phyloP scores from a whole-genome alignment of 371 early-diverging fungal genomes.

The Mucor sp. region DNA sequence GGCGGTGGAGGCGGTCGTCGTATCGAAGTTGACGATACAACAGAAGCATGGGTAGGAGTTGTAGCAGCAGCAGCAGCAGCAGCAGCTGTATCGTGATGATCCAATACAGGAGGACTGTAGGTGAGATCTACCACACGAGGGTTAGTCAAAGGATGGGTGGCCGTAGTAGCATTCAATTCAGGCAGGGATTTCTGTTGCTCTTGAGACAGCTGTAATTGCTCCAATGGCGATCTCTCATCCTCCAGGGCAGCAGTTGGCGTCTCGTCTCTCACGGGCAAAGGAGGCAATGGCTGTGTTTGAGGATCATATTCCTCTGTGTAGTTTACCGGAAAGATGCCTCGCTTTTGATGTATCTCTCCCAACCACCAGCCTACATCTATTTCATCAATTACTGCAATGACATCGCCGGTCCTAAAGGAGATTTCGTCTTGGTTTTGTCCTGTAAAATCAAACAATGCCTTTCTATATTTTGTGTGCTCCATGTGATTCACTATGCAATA shows the following conservation, averaged over 20 bases:
- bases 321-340: conserved; percentile 87
- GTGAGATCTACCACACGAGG: background rate
- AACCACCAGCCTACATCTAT: conserved; percentile 90
- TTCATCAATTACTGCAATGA: conserved; percentile 73
- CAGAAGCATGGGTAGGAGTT: background rate
- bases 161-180: background rate
- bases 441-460: conserved; percentile 71
- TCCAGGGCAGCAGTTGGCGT: background rate
- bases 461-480: conserved; percentile 16
- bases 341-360: conserved; percentile 63
- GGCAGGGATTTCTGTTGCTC: background rate
- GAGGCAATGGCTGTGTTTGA: background rate
- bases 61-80: too few relatives aligned
- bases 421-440: conserved; percentile 70
- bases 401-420: conserved; percentile 67
- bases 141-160: background rate
- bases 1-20: conserved; percentile 18
- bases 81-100: background rate
- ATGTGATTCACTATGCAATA: background rate
- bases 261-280: background rate
- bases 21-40: background rate
- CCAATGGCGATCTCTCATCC: background rate
- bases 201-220: background rate
- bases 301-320: conserved; percentile 56
- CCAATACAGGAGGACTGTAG: background rate